These are phyloP conservation scores for Karstenula rhodostoma DNA, from an alignment of 2,329 filamentous ascomycete species.

Conservation along the genomic window DNA sequence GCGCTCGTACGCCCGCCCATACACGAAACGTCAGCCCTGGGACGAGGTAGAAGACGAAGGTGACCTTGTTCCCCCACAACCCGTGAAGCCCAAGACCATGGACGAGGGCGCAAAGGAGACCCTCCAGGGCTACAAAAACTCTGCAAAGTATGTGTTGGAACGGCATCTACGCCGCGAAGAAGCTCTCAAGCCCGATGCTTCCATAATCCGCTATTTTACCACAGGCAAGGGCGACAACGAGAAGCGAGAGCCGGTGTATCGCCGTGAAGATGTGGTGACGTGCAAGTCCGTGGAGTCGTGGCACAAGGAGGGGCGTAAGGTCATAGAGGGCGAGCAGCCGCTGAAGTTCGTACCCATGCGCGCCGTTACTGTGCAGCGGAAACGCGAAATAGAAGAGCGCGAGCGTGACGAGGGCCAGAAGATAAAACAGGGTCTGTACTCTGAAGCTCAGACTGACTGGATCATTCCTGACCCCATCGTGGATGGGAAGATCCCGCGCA, in stretches of 20 bases:
- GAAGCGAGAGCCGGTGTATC: slow-evolving; percentile 82
- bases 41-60: slow-evolving; percentile 82
- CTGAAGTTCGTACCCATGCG: slow-evolving; percentile 89
- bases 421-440: slow-evolving; percentile 85
- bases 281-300: slow-evolving; percentile 95
- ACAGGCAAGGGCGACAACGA: slow-evolving; percentile 76
- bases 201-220: slow-evolving; percentile 77
- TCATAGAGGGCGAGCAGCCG: slow-evolving; percentile 73
- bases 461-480: slow-evolving; percentile 89
- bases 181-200: slow-evolving; percentile 74
- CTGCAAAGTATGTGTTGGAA: slow-evolving; percentile 82
- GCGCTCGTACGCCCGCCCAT: slow-evolving; percentile 70
- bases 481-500: slow-evolving; percentile 89
- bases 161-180: slow-evolving; percentile 92
- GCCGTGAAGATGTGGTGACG: slow-evolving; percentile 77
- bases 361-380: slow-evolving; percentile 85
- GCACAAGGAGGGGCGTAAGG: slow-evolving; percentile 92
- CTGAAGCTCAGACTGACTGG: slow-evolving; percentile 87
- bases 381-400: slow-evolving; percentile 87
- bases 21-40: slow-evolving; percentile 67
- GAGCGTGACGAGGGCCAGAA: slow-evolving; percentile 81
- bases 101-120: slow-evolving; percentile 76
- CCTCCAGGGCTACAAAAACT: slow-evolving; percentile 86
- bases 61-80: slow-evolving; percentile 76
- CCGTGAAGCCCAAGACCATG: slow-evolving; percentile 69